Base-by-base conservation (phyloP, 2,329 filamentous ascomycete genomes). In the Ceratocystis variospora region DNA sequence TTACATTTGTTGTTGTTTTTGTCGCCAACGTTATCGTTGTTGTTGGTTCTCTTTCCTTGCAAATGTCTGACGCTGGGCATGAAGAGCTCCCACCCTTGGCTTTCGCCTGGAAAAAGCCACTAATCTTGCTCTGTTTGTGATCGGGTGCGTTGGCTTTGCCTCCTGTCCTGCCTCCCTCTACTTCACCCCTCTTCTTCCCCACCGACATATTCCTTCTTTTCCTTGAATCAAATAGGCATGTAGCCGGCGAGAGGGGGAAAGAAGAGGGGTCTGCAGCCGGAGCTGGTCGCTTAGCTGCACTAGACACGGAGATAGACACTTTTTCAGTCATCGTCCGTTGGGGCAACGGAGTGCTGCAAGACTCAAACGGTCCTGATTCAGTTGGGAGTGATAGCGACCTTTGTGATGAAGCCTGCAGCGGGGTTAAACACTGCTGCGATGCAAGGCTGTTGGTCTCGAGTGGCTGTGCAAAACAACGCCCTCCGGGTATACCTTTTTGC, bases 91-190 rank as follows among this genome's bases (percentile, higher is more conserved):
- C 28, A 19, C 19, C 31, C 33, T 33, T 45, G 45, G 64, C 55
- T 70, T 84, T 86, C 0, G 86, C 80, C 70, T 86, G 87, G 77
- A 96, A 94, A 77, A 96, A 96, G 1, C 89, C 88, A 72, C 83
- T 87, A 12, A 96, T 77, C 44, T 84, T 90, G 68, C 76, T 79
- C 70, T 84, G 82, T 3, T 75, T 73, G 33, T 70, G 63, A 7
- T 68, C 70, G 15, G 48, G 8, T 17, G 46, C 22, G 28, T 10
- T 53, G 48, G 37, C 37, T 15, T 41, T 41, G 3, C 10, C 12
- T 41, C 37, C 37, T 41, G 37, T 3, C 37, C 37, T 15, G 0
- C 37, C 37, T 53, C 48, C 48, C n/a, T n/a, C 48, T 7, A 50
- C 71, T 70, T 72, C 5, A 19, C 59, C 28, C 2, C 28, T 19